phyloP scores from a whole-genome alignment of 768 basidiomycete species.

The Leccinum rimulosum region DNA sequence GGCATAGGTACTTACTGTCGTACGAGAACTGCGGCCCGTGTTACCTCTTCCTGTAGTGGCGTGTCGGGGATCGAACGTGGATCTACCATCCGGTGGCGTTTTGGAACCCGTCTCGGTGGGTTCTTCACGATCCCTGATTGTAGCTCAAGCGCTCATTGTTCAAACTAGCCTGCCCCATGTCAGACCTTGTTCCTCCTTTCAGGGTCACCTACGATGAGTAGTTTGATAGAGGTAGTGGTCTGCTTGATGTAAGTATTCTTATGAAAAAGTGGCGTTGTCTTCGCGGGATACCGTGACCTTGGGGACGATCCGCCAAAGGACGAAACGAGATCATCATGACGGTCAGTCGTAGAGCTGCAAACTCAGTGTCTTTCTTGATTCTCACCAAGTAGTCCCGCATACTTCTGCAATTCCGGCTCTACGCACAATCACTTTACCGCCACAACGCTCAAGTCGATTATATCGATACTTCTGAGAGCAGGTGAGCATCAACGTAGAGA shows the following conservation, averaged over 20 bases:
- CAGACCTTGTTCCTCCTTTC: not conserved
- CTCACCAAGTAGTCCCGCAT: not conserved
- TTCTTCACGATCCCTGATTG: constrained; percentile 14
- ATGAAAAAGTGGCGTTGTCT: not conserved
- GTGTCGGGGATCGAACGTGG: constrained; percentile 3
- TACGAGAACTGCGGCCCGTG: constrained; percentile 10
- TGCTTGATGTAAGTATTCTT: not conserved
- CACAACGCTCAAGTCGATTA: not conserved
- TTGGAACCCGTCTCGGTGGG: constrained; percentile 9
- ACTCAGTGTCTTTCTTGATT: constrained; percentile 1
- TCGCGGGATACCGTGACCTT: not conserved
- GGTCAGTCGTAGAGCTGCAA: not conserved
- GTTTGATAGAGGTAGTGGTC: not conserved
- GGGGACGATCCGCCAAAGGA: constrained; percentile 15
- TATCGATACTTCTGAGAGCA: not conserved
- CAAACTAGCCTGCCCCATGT: not conserved
- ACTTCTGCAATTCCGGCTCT: constrained; percentile 1
- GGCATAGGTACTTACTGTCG: not conserved
- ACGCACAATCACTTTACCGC: not conserved
- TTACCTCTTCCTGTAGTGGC: constrained; percentile 12
- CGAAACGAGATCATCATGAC: constrained; percentile 12
- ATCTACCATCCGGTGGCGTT: constrained; percentile 15
- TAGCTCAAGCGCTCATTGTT: not conserved
- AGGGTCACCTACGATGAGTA: constrained; percentile 1
- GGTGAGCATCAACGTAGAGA: not conserved